Base-by-base conservation (phyloP, 768 basidiomycete genomes). In the Mycena crocata region DNA sequence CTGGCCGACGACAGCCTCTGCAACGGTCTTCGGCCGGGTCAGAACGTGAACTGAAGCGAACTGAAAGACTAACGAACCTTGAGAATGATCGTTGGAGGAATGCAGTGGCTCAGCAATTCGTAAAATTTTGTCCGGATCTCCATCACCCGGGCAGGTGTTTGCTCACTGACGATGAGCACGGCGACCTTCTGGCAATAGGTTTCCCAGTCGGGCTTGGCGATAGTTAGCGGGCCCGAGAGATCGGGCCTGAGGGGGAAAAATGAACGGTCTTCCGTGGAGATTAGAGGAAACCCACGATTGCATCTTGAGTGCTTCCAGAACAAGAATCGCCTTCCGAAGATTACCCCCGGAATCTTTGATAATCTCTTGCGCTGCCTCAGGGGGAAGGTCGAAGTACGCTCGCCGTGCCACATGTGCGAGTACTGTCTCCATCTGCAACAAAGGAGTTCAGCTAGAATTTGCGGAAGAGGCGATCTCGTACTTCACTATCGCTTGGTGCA, bases 131-230 rank as follows among this genome's bases (percentile, higher is more conserved):
- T 86, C 64, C 98, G 88, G 21, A 99, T 93, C 78, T 95, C 94
- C 88, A 98, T 92, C 52, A 99, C 89, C 63, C 90, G 88, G 59
- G 90, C 88, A 23, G 98, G 95, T 31, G 90, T 89, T 79, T 99
- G 98, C 72, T 98, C 95, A 66, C 88, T 84, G 21, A 98, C 82
- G 68, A 99, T 96, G 73, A 93, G 81, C 76, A 96, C 95, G 17
- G 93, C 96, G 14, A 98, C 90, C 76, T 95, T 95, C 71, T 90
- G 85, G 71, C 96, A 98, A 76, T 98, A 99, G 14, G 93, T 93
- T 78, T 99, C 98, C 98, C 98, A 99, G 75, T 99, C 98, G n/a
- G 98, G 96, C 79, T 98, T 96, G 17, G 96, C 95, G 62, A 97
- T 95, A 35, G 86, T 85, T 62, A 95, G 79, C 40, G 92, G 81